Conservation (phyloP, 257 asterid species). For the Ehretia macrophylla region DNA sequence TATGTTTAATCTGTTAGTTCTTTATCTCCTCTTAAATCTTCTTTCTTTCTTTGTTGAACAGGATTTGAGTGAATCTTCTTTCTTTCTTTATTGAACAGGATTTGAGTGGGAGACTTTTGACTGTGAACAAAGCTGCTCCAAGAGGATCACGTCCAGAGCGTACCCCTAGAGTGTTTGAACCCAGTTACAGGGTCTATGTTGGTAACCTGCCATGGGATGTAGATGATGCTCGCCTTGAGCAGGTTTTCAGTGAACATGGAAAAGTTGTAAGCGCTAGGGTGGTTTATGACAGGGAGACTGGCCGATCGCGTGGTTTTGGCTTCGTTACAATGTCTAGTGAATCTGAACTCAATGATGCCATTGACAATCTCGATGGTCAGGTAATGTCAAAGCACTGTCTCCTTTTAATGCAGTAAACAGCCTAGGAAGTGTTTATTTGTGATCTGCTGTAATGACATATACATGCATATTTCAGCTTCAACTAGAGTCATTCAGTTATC, state of each 20-base stretch:
- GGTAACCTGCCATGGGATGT: constrained; percentile 91
- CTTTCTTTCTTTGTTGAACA: constrained; percentile 22
- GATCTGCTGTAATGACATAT: too few relatives aligned
- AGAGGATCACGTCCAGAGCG: constrained; percentile 79
- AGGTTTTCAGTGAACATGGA: constrained; percentile 78
- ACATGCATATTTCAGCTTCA: too few relatives aligned
- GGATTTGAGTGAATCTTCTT: constrained; percentile 59
- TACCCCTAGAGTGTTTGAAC: constrained; percentile 45
- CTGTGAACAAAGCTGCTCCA: constrained; percentile 81
- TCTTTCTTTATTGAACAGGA: constrained; percentile 48
- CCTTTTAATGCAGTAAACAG: neutral
- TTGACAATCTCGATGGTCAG: constrained; percentile 83
- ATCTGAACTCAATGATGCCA: constrained; percentile 78
- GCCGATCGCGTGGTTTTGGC: constrained; percentile 94
- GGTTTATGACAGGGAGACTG: constrained; percentile 68
- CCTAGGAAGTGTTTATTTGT: neutral
- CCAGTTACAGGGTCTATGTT: constrained; percentile 59
- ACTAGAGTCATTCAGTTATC: too few relatives aligned
- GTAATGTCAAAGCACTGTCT: constrained; percentile 25
- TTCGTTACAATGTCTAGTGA: constrained; percentile 77
- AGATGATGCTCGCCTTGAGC: constrained; percentile 61
- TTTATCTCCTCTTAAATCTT: neutral
- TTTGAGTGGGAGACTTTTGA: constrained; percentile 58
- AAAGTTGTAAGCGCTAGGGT: constrained; percentile 79
- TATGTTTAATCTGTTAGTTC: neutral